phyloP scores from a whole-genome alignment of 2,329 filamentous ascomycete species.

The Phialophora macrospora region DNA sequence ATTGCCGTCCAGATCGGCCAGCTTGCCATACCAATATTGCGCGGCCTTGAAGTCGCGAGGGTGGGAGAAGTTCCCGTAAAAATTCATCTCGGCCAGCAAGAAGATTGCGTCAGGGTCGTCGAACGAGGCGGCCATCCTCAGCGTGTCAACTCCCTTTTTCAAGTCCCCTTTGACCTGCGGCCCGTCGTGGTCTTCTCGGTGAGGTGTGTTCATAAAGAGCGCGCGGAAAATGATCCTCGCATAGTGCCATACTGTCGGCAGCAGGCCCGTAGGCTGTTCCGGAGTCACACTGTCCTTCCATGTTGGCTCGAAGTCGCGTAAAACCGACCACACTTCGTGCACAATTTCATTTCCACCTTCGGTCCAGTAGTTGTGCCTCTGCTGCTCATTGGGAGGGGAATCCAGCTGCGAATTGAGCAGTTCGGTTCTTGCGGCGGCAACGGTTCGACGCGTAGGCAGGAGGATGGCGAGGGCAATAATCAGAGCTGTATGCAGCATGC shows the following conservation, averaged over 20 bases:
- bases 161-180: conserved; percentile 57
- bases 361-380: conserved; percentile 31
- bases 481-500: conserved; percentile 13
- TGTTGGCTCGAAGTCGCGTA: conserved; percentile 37
- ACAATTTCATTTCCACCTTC: conserved; percentile 37
- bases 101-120: conserved; percentile 79
- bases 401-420: conserved; percentile 13
- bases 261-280: conserved; percentile 61
- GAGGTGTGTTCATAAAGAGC: conserved; percentile 68
- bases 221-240: conserved; percentile 65
- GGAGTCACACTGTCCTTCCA: conserved; percentile 36
- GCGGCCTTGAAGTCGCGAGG: conserved; percentile 79
- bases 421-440: conserved; percentile 14
- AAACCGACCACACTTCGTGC: conserved; percentile 37
- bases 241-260: conserved; percentile 65
- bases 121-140: conserved; percentile 62
- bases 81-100: conserved; percentile 90
- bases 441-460: conserved; percentile 2
- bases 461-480: conserved; percentile 11
- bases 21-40: conserved; percentile 77
- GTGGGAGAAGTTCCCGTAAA: conserved; percentile 91
- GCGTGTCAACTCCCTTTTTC: conserved; percentile 61
- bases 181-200: conserved; percentile 44
- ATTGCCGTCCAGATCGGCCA: conserved; percentile 80
- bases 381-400: conserved; percentile 25